Evolutionary conservation across 2,329 filamentous ascomycete species (phyloP).

Genomic region (Neofusicoccum kwambonambiense): DNA sequence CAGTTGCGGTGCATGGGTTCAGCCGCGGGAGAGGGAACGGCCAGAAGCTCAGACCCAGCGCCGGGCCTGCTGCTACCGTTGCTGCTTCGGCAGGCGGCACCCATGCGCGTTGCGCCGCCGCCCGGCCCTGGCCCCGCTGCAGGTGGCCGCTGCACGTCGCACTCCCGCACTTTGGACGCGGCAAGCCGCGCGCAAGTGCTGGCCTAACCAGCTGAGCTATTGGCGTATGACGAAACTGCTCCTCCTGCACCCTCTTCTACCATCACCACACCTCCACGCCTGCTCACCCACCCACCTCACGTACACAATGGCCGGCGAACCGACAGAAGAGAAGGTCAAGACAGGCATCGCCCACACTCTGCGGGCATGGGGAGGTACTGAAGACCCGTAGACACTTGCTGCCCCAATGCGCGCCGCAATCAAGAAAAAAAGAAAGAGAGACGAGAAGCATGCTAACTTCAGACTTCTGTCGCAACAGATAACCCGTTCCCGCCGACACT

Average conservation of each 20-base stretch:
- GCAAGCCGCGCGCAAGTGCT: background rate
- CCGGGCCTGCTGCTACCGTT: background rate
- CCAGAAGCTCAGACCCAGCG: background rate
- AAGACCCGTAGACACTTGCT: constrained; percentile 20
- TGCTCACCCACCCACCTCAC: background rate
- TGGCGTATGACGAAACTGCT: constrained; percentile 13
- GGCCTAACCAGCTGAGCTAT: background rate
- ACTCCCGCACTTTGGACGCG: background rate
- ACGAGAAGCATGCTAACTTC: background rate
- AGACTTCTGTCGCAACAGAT: background rate
- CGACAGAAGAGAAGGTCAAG: constrained; percentile 38
- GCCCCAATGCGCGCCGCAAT: too few species aligned
- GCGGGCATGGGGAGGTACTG: constrained; percentile 53
- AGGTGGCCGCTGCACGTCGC: background rate
- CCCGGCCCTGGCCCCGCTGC: background rate
- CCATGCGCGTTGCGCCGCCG: background rate
- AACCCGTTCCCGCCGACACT: constrained; percentile 57
- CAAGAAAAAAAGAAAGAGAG: too few species aligned
- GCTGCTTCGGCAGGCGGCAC: too few species aligned
- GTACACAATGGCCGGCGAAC: constrained; percentile 38
- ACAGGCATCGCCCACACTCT: constrained; percentile 45
- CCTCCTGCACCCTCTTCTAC: background rate
- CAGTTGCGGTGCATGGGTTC: background rate
- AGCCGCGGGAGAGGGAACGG: background rate
- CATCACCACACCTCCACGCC: background rate